Evolutionary conservation across 2,329 filamentous ascomycete genomes (phyloP).

Genomic region (Aspergillus latus): DNA sequence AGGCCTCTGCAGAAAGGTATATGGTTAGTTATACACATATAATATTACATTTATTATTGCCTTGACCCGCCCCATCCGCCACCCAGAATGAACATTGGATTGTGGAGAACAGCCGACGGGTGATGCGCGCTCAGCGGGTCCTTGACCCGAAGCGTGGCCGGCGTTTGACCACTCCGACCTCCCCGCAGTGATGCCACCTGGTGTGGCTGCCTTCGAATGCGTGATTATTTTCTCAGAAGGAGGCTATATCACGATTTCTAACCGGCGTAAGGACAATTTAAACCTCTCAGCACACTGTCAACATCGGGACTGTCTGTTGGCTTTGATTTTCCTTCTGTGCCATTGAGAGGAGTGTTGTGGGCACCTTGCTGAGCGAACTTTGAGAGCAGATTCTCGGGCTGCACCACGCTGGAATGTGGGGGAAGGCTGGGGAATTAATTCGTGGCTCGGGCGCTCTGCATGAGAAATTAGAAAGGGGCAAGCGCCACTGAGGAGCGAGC

Average conservation of each 20-base stretch:
- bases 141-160: conserved; percentile 4
- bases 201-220: not conserved
- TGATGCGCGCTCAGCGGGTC: conserved; percentile 13
- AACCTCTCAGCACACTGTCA: too few relatives aligned
- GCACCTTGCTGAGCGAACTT: too few relatives aligned
- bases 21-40: not conserved
- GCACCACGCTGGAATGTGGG: conserved; percentile 13
- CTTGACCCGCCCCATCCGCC: conserved; percentile 16
- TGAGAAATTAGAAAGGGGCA: not conserved
- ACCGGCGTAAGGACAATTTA: too few relatives aligned
- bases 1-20: not conserved
- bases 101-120: conserved; percentile 14
- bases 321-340: too few relatives aligned
- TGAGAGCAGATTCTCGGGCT: not conserved
- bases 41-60: conserved; percentile 8
- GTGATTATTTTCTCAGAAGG: not conserved
- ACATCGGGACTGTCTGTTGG: too few relatives aligned
- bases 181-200: not conserved
- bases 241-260: too few relatives aligned
- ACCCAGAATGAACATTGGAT: conserved; percentile 5
- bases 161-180: not conserved
- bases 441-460: conserved; percentile 13
- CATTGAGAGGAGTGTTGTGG: too few relatives aligned
- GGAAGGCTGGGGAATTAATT: conserved; percentile 5
- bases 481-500: not conserved